phyloP scores from a whole-genome alignment of 306 rosid genomes.

The Trifolium dubium region DNA sequence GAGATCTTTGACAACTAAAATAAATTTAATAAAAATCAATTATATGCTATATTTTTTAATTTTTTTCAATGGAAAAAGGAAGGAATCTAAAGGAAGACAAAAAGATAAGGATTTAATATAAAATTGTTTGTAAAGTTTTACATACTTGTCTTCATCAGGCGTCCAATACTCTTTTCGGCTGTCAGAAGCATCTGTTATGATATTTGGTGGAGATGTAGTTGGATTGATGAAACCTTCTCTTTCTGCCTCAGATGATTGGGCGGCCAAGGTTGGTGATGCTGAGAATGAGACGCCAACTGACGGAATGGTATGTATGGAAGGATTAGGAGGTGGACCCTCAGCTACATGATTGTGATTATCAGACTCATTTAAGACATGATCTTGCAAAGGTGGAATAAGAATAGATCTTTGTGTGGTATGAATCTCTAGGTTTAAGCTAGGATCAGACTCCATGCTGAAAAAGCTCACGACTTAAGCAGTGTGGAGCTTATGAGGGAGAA shows the following conservation, averaged over 20 bases:
- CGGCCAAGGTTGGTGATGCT: neutral
- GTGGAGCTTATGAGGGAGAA: neutral
- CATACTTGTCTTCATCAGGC: neutral
- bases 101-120: neutral
- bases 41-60: neutral
- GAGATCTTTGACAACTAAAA: neutral
- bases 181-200: neutral
- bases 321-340: neutral
- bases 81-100: neutral
- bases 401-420: neutral
- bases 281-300: neutral
- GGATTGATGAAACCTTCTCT: neutral
- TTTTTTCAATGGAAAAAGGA: neutral
- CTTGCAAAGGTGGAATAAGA: neutral
- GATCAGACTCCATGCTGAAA: neutral
- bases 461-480: neutral
- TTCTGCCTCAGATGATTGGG: neutral
- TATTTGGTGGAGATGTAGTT: neutral
- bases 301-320: no score
- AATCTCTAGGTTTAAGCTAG: neutral
- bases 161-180: neutral
- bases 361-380: no score
- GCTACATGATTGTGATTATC: neutral
- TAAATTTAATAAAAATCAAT: neutral
- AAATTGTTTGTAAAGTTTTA: neutral